These are phyloP conservation scores for Boletus sensibilis DNA, from an alignment of 768 basidiomycete species.

Conservation along the genomic window DNA sequence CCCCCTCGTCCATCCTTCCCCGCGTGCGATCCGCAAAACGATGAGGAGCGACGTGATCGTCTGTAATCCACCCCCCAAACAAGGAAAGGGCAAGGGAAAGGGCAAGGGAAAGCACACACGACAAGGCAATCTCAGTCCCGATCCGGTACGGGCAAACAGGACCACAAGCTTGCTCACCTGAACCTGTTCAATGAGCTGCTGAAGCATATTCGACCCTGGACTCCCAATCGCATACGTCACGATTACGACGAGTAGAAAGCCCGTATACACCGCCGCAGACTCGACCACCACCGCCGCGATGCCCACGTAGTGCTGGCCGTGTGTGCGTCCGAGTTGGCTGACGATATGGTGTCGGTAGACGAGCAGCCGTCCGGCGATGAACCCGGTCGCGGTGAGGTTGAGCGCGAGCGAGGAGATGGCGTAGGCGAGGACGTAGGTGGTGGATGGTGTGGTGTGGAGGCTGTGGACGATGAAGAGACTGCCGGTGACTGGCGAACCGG, in stretches of 20 bases:
- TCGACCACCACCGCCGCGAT: conserved; percentile 42
- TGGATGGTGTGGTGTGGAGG: neutral
- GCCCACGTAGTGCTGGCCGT: conserved; percentile 39
- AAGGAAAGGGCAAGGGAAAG: neutral
- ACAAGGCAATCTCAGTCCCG: neutral
- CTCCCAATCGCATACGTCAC: conserved; percentile 40
- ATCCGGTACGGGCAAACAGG: neutral
- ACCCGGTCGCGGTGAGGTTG: conserved; percentile 29
- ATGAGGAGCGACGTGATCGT: conserved; percentile 41
- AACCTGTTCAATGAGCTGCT: conserved; percentile 12
- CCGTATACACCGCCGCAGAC: conserved; percentile 44
- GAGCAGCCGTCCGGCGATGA: conserved; percentile 31
- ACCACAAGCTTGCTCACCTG: conserved; percentile 5
- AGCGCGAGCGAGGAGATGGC: conserved; percentile 24
- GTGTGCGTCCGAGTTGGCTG: conserved; percentile 32
- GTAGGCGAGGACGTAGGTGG: conserved; percentile 24
- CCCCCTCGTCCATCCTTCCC: conserved; percentile 32
- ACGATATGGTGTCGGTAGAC: conserved; percentile 22
- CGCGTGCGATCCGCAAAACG: conserved; percentile 39
- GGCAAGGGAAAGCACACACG: neutral
- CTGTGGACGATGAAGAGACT: conserved; percentile 30
- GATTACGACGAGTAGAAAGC: conserved; percentile 41
- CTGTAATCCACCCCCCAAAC: conserved; percentile 14
- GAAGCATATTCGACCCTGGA: conserved; percentile 42
- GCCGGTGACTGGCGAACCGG: neutral